Base-by-base conservation (phyloP, 106 monocot genomes). In the Acorus calamus region DNA sequence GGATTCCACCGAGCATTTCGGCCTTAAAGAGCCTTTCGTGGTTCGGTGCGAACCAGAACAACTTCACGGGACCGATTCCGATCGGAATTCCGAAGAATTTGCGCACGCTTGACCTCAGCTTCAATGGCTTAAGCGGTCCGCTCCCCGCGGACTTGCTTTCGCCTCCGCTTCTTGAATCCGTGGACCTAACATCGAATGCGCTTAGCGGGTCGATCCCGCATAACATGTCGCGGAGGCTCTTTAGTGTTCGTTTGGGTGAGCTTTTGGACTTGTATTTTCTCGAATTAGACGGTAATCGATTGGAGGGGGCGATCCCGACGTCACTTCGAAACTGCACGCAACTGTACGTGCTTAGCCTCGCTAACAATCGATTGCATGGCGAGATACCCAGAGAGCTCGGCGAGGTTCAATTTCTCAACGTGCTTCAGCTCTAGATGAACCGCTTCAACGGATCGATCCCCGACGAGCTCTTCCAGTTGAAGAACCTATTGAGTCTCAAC, bases 361-460 rank as follows among this genome's bases (percentile, higher is more conserved):
- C 81, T 42, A 44, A 6, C 1, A 89, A 89, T 68, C 11, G 59
- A 3, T 60, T 89, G 7, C 13, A 66, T 2, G 81, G 79, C 4
- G 8, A 1, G 2, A 6, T 89, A 41, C 84, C 84, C 1, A 41
- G 12, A 9, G 76, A 63, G 52, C 69, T 89, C 73, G 84, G 74
- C 4, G 72, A 55, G 12, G 84, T 89, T 54, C 11, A 9, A 2
- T 42, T 76, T 8, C 65, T 89, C 3, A 79, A 76, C 42, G 71
- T 81, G 3, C 7, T 89, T 67, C 60, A 84, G 60, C 84, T 89
- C 52, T 68, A 84, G 53, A 54, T 14, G 11, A 89, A 89, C 76
- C 63, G 52, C 41, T 52, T 89, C 13, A 51, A 0, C 46, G 88
- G 84, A 1, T 46, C 9, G 0, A 84, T 89, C 42, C 88, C 88